These are phyloP conservation scores for Ceratonia siliqua DNA, from an alignment of 306 rosid species.

Conservation along the genomic window DNA sequence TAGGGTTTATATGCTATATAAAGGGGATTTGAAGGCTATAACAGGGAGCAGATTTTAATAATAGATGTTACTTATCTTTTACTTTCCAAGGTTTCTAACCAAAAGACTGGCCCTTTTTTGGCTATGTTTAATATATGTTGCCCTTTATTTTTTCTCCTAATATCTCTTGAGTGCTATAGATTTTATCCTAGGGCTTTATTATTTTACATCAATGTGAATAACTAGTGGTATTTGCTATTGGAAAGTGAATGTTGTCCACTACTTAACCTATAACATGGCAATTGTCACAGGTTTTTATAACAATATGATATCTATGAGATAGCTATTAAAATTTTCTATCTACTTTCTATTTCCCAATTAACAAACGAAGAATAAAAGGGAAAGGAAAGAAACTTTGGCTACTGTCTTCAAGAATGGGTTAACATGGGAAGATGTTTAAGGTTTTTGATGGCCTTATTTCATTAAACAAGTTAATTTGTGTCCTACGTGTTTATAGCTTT, in stretches of 20 bases:
- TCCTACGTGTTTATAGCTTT: background rate
- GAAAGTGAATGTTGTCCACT: background rate
- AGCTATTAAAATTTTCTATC: background rate
- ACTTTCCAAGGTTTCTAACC: too few species aligned
- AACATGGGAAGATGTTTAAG: background rate
- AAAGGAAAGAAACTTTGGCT: background rate
- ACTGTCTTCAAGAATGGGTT: background rate
- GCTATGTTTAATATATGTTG: too few species aligned
- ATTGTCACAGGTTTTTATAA: background rate
- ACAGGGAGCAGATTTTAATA: too few species aligned
- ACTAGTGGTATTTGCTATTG: background rate
- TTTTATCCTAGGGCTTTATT: background rate
- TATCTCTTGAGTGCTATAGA: background rate
- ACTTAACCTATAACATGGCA: background rate
- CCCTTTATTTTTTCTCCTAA: background rate
- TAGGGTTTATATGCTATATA: too few species aligned
- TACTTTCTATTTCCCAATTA: background rate
- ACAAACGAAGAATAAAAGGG: background rate
- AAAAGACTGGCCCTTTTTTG: too few species aligned
- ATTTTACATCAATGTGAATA: background rate
- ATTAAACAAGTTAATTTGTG: background rate
- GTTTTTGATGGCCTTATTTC: background rate
- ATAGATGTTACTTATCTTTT: too few species aligned
- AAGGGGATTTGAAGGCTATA: too few species aligned
- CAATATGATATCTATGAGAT: background rate